Conservation (phyloP, 2,329 filamentous ascomycete species). For the Bretziella fagacearum region DNA sequence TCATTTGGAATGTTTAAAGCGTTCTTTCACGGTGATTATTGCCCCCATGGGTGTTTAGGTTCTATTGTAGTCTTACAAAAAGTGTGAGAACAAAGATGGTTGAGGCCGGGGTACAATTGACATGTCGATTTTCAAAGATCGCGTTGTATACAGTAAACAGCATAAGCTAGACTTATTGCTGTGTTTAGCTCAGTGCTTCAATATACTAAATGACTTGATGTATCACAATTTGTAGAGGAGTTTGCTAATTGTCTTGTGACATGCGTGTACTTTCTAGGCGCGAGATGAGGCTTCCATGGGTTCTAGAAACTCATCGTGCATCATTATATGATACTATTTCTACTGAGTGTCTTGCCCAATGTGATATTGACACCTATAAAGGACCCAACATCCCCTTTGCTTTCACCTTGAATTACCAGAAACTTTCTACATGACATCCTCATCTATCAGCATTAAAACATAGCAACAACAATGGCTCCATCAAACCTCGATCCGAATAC, state of each 20-base stretch:
- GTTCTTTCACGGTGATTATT: not conserved
- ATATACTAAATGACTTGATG: not conserved
- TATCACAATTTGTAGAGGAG: not conserved
- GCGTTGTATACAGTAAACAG: too few species aligned
- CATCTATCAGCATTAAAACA: too few species aligned
- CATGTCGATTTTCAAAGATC: too few species aligned
- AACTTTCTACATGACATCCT: too few species aligned
- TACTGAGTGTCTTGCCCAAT: not conserved
- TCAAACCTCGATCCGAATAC: too few species aligned
- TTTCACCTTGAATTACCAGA: not conserved
- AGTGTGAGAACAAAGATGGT: conserved; percentile 1
- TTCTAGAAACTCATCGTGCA: not conserved
- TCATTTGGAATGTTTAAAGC: conserved; percentile 54
- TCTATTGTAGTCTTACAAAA: conserved; percentile 4
- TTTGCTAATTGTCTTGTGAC: not conserved
- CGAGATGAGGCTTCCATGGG: not conserved
- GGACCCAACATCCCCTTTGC: not conserved
- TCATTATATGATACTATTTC: not conserved
- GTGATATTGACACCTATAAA: not conserved
- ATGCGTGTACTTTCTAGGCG: not conserved
- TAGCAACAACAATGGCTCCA: not conserved
- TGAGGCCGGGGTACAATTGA: not conserved
- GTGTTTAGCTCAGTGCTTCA: not conserved
- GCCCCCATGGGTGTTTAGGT: not conserved
- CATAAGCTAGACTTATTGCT: too few species aligned